Evolutionary conservation across 805 yeast species (phyloP).

Genomic region (Saturnispora mendoncae): DNA sequence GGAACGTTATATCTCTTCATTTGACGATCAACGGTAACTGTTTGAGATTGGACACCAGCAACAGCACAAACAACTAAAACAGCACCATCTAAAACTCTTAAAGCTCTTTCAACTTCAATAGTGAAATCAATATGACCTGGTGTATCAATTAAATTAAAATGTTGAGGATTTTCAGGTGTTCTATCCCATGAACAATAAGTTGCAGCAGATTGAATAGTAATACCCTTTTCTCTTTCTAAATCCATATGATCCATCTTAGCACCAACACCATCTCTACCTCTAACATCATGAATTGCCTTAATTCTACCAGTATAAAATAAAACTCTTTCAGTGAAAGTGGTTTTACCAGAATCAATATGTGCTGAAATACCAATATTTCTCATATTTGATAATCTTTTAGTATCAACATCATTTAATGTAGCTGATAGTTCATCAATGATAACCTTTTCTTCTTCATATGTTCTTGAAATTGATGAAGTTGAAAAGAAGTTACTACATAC

Average conservation of each 20-base stretch:
- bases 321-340: slow-evolving; percentile 97
- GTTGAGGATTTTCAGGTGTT: slow-evolving; percentile 49
- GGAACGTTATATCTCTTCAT: slow-evolving; percentile 98
- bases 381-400: slow-evolving; percentile 44
- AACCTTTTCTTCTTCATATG: slow-evolving; percentile 69
- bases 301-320: slow-evolving; percentile 94
- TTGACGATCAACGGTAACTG: slow-evolving; percentile 97
- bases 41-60: slow-evolving; percentile 96
- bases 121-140: slow-evolving; percentile 99
- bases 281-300: slow-evolving; percentile 91
- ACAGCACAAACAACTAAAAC: slow-evolving; percentile 98
- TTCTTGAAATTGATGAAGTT: slow-evolving; percentile 22
- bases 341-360: slow-evolving; percentile 96
- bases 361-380: slow-evolving; percentile 97
- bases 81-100: slow-evolving; percentile 96
- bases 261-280: slow-evolving; percentile 96
- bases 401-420: slow-evolving; percentile 43
- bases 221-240: slow-evolving; percentile 95
- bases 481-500: slow-evolving; percentile 22
- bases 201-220: slow-evolving; percentile 97
- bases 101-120: slow-evolving; percentile 97
- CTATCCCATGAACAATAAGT: slow-evolving; percentile 96
- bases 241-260: slow-evolving; percentile 99
- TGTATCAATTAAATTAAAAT: slow-evolving; percentile 92
- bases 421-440: slow-evolving; percentile 50